A percentile compares a stretch with the other conserved stretches of the same genome.
These are phyloP conservation scores for Tephrocybe sp. DNA, from an alignment of 768 basidiomycete species.

Conservation along the genomic window DNA sequence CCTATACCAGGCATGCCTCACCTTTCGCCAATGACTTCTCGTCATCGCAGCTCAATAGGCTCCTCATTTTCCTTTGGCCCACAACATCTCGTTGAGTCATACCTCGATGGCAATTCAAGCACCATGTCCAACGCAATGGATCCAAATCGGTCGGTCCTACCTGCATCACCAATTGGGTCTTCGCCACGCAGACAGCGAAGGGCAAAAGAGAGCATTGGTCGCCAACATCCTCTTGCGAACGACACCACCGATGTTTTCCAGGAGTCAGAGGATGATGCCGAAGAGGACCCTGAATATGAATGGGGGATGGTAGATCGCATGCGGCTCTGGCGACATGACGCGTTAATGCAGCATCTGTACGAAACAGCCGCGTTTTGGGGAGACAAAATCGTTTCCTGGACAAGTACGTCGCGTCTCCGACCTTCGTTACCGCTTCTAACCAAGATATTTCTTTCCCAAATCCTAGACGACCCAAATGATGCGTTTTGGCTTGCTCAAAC, in stretches of 20 bases:
- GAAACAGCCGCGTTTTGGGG: slow-evolving; percentile 99
- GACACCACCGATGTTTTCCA: slow-evolving; percentile 77
- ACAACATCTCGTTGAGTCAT: slow-evolving; percentile 70
- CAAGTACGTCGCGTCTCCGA: slow-evolving; percentile 58
- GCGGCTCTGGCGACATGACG: slow-evolving; percentile 96
- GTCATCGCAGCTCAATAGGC: slow-evolving; percentile 67
- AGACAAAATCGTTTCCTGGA: slow-evolving; percentile 94
- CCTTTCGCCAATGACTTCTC: slow-evolving; percentile 53
- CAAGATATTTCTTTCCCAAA: slow-evolving; percentile 1
- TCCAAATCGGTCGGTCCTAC: slow-evolving; percentile 77
- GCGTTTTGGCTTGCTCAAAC: slow-evolving; percentile 99
- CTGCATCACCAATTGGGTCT: slow-evolving; percentile 66
- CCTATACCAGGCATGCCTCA: slow-evolving; percentile 47
- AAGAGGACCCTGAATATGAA: slow-evolving; percentile 57
- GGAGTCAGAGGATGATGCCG: slow-evolving; percentile 58
- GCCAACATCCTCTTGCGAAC: slow-evolving; percentile 71
- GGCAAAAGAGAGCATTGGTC: slow-evolving; percentile 47
- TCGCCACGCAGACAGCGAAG: slow-evolving; percentile 59
- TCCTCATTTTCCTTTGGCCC: slow-evolving; percentile 85
- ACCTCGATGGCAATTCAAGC: slow-evolving; percentile 62
- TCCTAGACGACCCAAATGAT: slow-evolving; percentile 88
- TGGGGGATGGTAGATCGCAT: slow-evolving; percentile 94
- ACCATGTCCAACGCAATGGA: slow-evolving; percentile 62
- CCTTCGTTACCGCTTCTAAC: neutral
- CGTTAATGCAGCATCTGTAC: slow-evolving; percentile 97